Evolutionary conservation across 2,329 filamentous ascomycete genomes (phyloP).

Genomic region (Canariomyces notabilis): DNA sequence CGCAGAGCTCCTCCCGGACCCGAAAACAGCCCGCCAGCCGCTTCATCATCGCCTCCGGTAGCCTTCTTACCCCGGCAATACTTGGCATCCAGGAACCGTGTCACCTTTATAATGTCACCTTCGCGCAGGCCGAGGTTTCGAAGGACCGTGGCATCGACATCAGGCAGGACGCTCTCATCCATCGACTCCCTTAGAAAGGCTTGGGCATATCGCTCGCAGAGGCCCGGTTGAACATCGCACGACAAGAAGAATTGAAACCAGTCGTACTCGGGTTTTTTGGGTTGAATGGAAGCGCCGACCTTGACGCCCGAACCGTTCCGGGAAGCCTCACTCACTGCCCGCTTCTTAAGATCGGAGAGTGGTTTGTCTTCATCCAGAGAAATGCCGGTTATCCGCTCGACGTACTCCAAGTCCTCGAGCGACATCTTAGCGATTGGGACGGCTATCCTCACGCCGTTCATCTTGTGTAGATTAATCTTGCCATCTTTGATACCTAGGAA

Average conservation of each 20-base stretch:
- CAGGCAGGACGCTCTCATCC: conserved; percentile 87
- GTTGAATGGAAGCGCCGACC: conserved; percentile 59
- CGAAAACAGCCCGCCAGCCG: conserved; percentile 71
- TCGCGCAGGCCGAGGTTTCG: conserved; percentile 90
- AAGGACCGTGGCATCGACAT: conserved; percentile 77
- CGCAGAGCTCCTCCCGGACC: conserved; percentile 84
- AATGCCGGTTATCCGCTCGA: conserved; percentile 79
- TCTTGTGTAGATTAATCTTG: conserved; percentile 96
- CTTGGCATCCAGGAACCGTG: conserved; percentile 79
- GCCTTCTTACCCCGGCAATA: conserved; percentile 63
- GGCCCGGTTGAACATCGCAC: conserved; percentile 84
- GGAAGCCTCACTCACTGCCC: conserved; percentile 21
- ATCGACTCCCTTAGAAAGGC: conserved; percentile 89
- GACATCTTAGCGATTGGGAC: conserved; percentile 96
- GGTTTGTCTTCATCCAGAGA: conserved; percentile 94
- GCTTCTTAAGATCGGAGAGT: conserved; percentile 70
- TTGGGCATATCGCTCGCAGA: conserved; percentile 90
- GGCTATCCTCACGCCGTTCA: conserved; percentile 97
- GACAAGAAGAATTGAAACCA: conserved; percentile 99
- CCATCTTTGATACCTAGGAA: conserved; percentile 92
- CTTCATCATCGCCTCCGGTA: conserved; percentile 53
- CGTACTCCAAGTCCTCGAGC: conserved; percentile 87
- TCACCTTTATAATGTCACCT: conserved; percentile 93
- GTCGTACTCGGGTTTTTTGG: conserved; percentile 73
- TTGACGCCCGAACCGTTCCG: conserved; percentile 29